These are phyloP conservation scores for Calcarisporium arbuscula DNA, from an alignment of 2,329 filamentous ascomycete genomes.

Conservation along the genomic window DNA sequence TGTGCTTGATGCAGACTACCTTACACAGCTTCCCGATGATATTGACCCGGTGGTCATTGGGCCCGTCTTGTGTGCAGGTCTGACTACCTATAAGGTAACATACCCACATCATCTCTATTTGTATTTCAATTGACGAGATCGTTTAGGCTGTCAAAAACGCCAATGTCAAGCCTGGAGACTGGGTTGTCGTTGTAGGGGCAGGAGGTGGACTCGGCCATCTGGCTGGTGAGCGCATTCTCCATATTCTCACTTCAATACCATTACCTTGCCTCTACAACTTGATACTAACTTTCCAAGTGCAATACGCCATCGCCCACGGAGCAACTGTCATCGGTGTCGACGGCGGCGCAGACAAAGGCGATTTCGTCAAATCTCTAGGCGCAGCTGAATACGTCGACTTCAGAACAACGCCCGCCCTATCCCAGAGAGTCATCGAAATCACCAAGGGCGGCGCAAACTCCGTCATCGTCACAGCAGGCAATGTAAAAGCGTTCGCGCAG, in stretches of 20 bases:
- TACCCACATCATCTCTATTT: accelerated
- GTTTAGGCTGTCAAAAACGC: slow-evolving; percentile 11
- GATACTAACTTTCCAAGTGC: slow-evolving; percentile 4
- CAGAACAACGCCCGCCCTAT: slow-evolving; percentile 5
- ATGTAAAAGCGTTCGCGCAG: slow-evolving; percentile 9
- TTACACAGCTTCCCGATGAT: slow-evolving; percentile 8
- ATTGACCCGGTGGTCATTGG: slow-evolving; percentile 10
- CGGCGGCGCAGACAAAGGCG: slow-evolving; percentile 8
- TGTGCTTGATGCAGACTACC: slow-evolving; percentile 8
- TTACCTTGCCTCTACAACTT: too few relatives aligned
- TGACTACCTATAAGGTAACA: slow-evolving; percentile 13
- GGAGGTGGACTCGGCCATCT: slow-evolving; percentile 12
- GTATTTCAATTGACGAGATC: too few relatives aligned
- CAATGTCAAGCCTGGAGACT: slow-evolving; percentile 11
- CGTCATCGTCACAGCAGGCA: slow-evolving; percentile 11
- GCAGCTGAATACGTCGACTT: slow-evolving; percentile 10
- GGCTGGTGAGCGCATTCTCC: slow-evolving; percentile 10
- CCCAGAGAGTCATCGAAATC: slow-evolving; percentile 4
- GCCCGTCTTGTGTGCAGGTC: slow-evolving; percentile 10
- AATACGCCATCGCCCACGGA: slow-evolving; percentile 11
- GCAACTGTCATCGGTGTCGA: slow-evolving; percentile 10
- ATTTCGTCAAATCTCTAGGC: slow-evolving; percentile 9
- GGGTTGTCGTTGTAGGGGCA: slow-evolving; percentile 10
- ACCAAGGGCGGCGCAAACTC: slow-evolving; percentile 10
- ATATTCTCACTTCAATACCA: too few relatives aligned